Evolutionary conservation across 108 stramenopile genomes (phyloP), one percentile per base, ranked within the genome.

Genomic region (Epipyxis sp.): DNA sequence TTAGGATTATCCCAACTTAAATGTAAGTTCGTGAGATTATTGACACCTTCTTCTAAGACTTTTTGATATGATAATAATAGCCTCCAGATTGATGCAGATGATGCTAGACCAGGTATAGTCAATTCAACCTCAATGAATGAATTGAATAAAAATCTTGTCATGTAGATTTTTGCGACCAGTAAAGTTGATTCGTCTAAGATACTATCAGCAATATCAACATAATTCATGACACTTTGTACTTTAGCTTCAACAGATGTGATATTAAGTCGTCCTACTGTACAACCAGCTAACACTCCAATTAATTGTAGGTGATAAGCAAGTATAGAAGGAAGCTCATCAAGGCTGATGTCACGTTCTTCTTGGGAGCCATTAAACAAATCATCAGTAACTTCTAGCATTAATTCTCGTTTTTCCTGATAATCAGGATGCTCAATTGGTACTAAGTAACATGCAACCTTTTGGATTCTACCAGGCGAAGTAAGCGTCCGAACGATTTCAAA

Each of bases 221-320:
- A 78, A 27, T 27, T 39, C 59, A 59, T 69, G 13, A 82, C 42
- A 3, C 41, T 58, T 77, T 82, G 81, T 1, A 82, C 61, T 44
- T 82, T 82, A 3, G 81, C 81, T 77, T 82, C 81, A 35, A 77
- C 76, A 34, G 62, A 69, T 20, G 81, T 82, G 41, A 82, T 68
- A 71, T 78, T 45, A 27, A 34, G 41, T 2, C 42, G 40, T 37
- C 81, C 81, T 1, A 82, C 77, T 3, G 81, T 77, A 59, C 81
- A 82, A 34, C 77, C 77, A 25, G 76, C 39, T 42, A 82, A 44
- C 16, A 78, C 68, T 0, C 59, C 40, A 40, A 82, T 34, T 0
- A 82, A 42, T 68, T 42, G 59, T 44, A 13, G 6, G 41, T 82
- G 81, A 32, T 82, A 82, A 59, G 61, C 42, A 29, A 82, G n/a